These are phyloP conservation scores for Leccinum boreale DNA, from an alignment of 768 basidiomycete species.

Conservation along the genomic window DNA sequence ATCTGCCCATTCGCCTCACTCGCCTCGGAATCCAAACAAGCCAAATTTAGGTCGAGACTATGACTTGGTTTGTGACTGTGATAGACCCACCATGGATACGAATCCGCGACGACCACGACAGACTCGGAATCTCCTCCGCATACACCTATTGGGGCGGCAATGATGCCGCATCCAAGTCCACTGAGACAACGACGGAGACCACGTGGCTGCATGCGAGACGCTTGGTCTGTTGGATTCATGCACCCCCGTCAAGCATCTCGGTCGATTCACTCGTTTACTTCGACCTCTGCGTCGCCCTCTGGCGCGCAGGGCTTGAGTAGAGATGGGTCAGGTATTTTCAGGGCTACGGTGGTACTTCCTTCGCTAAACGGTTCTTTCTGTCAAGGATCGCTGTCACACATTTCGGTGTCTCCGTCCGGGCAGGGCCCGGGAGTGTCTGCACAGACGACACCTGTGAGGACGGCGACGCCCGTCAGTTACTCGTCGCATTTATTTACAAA, in stretches of 20 bases:
- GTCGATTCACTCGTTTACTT: constrained; percentile 4
- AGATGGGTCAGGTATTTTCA: constrained; percentile 5
- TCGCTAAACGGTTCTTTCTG: constrained; percentile 25
- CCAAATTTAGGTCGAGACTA: too few species aligned
- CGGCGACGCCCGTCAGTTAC: constrained; percentile 4
- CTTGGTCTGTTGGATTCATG: constrained; percentile 10
- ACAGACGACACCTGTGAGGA: not conserved
- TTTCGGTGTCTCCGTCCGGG: not conserved
- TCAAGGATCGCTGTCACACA: constrained; percentile 7
- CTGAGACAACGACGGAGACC: constrained; percentile 11
- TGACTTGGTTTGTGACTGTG: too few species aligned
- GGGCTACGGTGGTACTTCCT: constrained; percentile 20
- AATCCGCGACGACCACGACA: constrained; percentile 26
- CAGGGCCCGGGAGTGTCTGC: constrained; percentile 2
- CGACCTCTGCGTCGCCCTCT: not conserved
- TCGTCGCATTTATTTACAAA: not conserved
- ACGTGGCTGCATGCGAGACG: not conserved
- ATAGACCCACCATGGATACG: constrained; percentile 22
- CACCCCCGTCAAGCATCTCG: constrained; percentile 13
- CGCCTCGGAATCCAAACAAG: not conserved
- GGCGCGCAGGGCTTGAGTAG: not conserved
- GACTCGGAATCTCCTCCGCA: constrained; percentile 28
- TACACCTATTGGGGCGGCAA: constrained; percentile 20
- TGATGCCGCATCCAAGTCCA: constrained; percentile 1
- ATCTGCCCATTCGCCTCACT: not conserved